Evolutionary conservation across 192 early-diverging fungal species (phyloP).

Genomic region (Gaertneriomyces sp.): DNA sequence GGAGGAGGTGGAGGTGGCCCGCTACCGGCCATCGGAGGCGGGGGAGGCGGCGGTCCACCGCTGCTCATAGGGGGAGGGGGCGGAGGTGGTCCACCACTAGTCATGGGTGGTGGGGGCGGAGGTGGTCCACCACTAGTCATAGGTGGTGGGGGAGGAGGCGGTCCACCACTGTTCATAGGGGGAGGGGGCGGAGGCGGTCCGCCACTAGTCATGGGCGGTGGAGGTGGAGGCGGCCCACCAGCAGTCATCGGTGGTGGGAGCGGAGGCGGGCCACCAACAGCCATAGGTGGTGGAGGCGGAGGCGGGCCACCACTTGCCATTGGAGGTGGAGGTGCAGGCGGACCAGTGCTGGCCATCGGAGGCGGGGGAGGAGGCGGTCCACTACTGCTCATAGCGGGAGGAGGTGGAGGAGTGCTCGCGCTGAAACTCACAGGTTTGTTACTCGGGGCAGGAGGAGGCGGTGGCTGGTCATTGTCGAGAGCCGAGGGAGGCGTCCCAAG

Average conservation of each 20-base stretch:
- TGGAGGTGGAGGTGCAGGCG: constrained; percentile 26
- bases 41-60: constrained; percentile 21
- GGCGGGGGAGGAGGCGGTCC: constrained; percentile 36
- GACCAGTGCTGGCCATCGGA: constrained; percentile 9
- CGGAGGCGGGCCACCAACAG: constrained; percentile 2
- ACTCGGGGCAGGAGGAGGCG: constrained; percentile 12
- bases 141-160: constrained; percentile 33
- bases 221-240: constrained; percentile 16
- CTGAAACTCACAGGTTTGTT: constrained; percentile 2
- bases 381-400: not conserved
- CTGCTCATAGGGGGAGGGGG: not conserved
- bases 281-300: constrained; percentile 1
- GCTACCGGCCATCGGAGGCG: constrained; percentile 16
- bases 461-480: not conserved
- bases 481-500: not conserved
- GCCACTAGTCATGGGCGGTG: not conserved
- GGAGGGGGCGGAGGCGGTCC: constrained; percentile 8
- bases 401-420: constrained; percentile 11
- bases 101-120: constrained; percentile 21
- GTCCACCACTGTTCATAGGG: constrained; percentile 7
- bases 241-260: constrained; percentile 10
- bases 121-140: constrained; percentile 14
- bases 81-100: constrained; percentile 13
- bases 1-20: constrained; percentile 13
- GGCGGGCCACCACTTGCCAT: constrained; percentile 21